Percentiles rank a stretch among this genome's conserved stretches.
Evolutionary conservation across 352 stramenopile genomes (phyloP).

Genomic region (Globisporangium paroecandrum): DNA sequence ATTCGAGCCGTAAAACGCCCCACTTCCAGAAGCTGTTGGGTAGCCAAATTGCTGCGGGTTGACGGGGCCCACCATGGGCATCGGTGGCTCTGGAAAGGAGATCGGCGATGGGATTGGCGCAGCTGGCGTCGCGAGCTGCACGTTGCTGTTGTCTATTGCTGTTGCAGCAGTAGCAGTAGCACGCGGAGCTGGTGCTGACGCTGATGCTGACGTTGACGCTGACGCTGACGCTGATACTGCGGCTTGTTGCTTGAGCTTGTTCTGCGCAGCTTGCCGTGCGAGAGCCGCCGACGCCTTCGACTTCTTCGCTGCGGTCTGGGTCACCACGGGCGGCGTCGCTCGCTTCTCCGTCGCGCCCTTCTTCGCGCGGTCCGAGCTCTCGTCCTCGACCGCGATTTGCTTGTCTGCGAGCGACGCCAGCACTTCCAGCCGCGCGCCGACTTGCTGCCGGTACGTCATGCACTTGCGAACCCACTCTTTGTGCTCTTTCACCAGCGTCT

Average conservation of each 20-base stretch:
- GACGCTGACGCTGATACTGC: neutral
- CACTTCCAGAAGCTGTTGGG: neutral
- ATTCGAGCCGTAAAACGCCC: slow-evolving; percentile 13
- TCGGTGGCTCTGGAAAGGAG: slow-evolving; percentile 45
- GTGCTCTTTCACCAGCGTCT: slow-evolving; percentile 49
- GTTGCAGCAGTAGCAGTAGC: neutral
- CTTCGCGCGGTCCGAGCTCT: slow-evolving; percentile 15
- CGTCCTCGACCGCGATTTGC: slow-evolving; percentile 68
- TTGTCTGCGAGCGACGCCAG: slow-evolving; percentile 78
- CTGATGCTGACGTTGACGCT: neutral
- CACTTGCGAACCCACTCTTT: slow-evolving; percentile 76
- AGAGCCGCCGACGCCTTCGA: slow-evolving; percentile 13
- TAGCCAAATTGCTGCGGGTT: slow-evolving; percentile 13
- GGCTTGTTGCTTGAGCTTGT: slow-evolving; percentile 11
- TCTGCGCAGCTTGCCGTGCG: slow-evolving; percentile 10
- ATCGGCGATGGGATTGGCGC: slow-evolving; percentile 19
- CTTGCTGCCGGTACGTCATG: slow-evolving; percentile 58
- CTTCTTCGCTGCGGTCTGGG: slow-evolving; percentile 9
- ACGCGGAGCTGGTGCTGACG: neutral
- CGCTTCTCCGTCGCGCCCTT: slow-evolving; percentile 8
- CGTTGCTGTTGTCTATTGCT: slow-evolving; percentile 4
- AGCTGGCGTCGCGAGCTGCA: slow-evolving; percentile 8
- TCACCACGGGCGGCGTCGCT: neutral
- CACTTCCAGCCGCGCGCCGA: slow-evolving; percentile 67
- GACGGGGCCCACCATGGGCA: slow-evolving; percentile 27